phyloP scores from a whole-genome alignment of 257 asterid species.

The Nicotiana benthamiana region DNA sequence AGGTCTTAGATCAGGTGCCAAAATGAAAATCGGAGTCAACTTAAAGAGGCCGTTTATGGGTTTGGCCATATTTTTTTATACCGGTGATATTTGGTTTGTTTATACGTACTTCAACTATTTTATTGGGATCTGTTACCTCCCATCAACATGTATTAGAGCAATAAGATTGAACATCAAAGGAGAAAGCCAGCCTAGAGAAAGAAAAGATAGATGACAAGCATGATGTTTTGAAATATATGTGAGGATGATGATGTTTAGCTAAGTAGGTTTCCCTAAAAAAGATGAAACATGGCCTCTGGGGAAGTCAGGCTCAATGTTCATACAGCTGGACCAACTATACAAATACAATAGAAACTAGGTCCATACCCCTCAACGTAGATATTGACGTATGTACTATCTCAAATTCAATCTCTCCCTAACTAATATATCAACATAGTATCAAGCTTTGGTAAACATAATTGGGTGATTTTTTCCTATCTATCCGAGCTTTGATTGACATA shows the following conservation, averaged over 20 bases:
- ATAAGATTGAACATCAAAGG: not conserved
- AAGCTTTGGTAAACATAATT: no score
- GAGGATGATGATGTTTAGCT: not conserved
- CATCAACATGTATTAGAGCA: no score
- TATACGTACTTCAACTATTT: no score
- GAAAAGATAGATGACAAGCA: not conserved
- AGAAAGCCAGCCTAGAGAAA: not conserved
- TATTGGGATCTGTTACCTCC: no score
- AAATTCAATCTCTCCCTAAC: not conserved
- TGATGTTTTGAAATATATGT: not conserved
- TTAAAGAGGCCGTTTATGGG: no score
- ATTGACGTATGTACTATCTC: not conserved
- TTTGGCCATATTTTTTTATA: no score
- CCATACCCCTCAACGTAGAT: not conserved
- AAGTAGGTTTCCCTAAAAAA: not conserved
- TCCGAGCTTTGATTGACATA: no score
- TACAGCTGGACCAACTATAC: slow-evolving; percentile 7
- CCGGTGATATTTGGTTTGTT: no score
- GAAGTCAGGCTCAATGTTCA: not conserved
- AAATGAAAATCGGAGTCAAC: no score
- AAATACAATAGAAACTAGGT: not conserved
- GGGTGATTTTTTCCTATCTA: no score
- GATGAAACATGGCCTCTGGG: not conserved
- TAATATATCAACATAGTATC: no score
- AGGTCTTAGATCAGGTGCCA: no score